Evolutionary conservation across 306 rosid genomes (phyloP).

Genomic region (Prunus davidiana): DNA sequence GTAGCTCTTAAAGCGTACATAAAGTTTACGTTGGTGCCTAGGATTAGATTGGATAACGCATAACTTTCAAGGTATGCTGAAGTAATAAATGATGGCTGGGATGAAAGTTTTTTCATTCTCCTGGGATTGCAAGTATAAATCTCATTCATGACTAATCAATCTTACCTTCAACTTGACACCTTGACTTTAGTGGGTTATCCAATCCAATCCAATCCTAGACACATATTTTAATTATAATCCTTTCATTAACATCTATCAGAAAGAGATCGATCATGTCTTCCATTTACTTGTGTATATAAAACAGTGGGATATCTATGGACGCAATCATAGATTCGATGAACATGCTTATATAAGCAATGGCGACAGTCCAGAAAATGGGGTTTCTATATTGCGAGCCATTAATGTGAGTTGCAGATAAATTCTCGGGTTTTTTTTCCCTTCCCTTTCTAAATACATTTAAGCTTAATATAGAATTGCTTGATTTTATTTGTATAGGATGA

Average conservation of each 20-base stretch:
- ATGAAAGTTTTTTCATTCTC: no score
- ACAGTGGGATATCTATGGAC: slow-evolving; percentile 59
- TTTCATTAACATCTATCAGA: neutral
- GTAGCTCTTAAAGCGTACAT: no score
- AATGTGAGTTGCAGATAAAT: slow-evolving; percentile 24
- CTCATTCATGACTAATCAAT: no score
- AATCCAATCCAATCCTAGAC: no score
- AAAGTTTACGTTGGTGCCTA: no score
- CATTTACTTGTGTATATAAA: neutral
- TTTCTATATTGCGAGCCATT: slow-evolving; percentile 40
- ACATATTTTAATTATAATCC: no score
- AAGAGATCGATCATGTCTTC: neutral
- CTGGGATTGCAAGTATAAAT: no score
- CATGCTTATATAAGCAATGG: slow-evolving; percentile 34
- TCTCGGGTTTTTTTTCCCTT: neutral
- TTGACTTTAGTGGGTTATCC: no score
- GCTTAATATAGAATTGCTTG: neutral
- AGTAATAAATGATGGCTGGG: no score
- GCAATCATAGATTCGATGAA: slow-evolving; percentile 18
- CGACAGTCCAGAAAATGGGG: slow-evolving; percentile 35
- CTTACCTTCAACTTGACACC: no score
- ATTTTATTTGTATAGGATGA: slow-evolving; percentile 28
- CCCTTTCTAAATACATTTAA: neutral
- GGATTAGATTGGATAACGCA: no score
- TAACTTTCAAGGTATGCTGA: no score